Conservation (phyloP, 2,329 filamentous ascomycete species). For the Xylaria sp. region DNA sequence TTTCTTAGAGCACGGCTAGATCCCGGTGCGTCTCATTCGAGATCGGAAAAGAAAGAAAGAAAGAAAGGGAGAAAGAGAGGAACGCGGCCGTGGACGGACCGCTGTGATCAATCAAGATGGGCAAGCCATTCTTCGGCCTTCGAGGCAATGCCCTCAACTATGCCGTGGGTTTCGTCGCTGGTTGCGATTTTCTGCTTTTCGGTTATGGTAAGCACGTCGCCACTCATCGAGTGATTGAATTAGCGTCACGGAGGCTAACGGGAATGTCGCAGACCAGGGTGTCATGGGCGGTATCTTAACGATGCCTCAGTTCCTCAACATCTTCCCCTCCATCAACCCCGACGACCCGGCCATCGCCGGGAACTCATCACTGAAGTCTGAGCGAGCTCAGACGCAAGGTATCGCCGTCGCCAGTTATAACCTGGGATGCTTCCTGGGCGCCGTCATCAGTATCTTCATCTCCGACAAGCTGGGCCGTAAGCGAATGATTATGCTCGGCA, state of each 20-base stretch:
- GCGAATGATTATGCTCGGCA: conserved; percentile 67
- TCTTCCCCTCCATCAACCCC: conserved; percentile 66
- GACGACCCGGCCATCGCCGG: conserved; percentile 50
- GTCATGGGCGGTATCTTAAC: conserved; percentile 82
- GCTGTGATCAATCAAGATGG: conserved; percentile 43
- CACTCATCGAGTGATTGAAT: conserved; percentile 41
- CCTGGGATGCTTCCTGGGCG: conserved; percentile 67
- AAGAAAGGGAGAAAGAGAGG: background rate
- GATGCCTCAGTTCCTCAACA: conserved; percentile 67
- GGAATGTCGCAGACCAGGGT: conserved; percentile 68
- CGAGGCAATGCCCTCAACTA: conserved; percentile 73
- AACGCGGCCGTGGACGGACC: conserved; percentile 7
- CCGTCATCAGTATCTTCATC: conserved; percentile 59
- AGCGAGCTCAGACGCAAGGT: conserved; percentile 63
- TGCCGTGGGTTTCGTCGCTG: conserved; percentile 77
- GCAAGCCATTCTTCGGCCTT: conserved; percentile 69
- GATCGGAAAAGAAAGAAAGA: background rate
- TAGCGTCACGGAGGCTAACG: conserved; percentile 41
- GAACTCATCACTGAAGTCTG: conserved; percentile 50
- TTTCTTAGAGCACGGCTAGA: background rate
- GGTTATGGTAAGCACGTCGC: conserved; percentile 60
- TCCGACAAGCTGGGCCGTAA: conserved; percentile 68
- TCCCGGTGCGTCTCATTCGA: background rate
- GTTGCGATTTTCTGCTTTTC: conserved; percentile 75
- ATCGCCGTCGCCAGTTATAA: conserved; percentile 68